Conservation (phyloP, 768 basidiomycete species). For the Tephrocybe sp. region DNA sequence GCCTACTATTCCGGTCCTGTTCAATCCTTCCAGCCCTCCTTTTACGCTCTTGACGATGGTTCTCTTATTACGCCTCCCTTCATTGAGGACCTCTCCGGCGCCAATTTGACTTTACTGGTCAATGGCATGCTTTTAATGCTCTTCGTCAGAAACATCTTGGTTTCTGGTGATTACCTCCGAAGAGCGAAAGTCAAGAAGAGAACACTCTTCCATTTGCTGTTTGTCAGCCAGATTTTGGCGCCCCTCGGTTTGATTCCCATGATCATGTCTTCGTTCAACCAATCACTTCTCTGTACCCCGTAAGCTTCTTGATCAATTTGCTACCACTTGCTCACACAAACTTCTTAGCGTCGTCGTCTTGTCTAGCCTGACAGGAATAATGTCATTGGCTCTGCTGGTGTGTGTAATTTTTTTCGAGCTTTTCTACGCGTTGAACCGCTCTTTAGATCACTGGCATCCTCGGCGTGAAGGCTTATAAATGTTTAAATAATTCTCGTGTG, state of each 20-base stretch:
- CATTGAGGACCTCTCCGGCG: slow-evolving; percentile 35
- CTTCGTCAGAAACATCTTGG: slow-evolving; percentile 50
- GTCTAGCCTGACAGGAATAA: slow-evolving; percentile 31
- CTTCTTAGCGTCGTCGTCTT: slow-evolving; percentile 32
- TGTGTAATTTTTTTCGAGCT: background rate
- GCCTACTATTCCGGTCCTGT: slow-evolving; percentile 41
- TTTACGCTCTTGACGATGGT: slow-evolving; percentile 49
- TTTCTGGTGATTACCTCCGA: slow-evolving; percentile 49
- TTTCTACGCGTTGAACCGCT: background rate
- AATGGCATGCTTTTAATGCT: slow-evolving; percentile 47
- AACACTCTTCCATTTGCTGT: slow-evolving; percentile 53
- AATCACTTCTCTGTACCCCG: slow-evolving; percentile 41
- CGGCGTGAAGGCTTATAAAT: slow-evolving; percentile 66
- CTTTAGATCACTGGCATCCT: slow-evolving; percentile 58
- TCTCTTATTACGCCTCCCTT: slow-evolving; percentile 52
- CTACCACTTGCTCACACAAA: background rate
- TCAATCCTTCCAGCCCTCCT: slow-evolving; percentile 44
- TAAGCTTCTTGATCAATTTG: slow-evolving; percentile 27
- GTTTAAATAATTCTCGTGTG: slow-evolving; percentile 55
- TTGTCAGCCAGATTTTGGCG: slow-evolving; percentile 53
- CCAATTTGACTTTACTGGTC: slow-evolving; percentile 43
- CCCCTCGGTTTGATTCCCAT: slow-evolving; percentile 39
- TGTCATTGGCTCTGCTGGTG: slow-evolving; percentile 41
- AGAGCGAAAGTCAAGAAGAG: slow-evolving; percentile 57
- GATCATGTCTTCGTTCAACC: slow-evolving; percentile 44